Evolutionary conservation across 2,329 filamentous ascomycete species (phyloP), one percentile per base, ranked within the genome.

Genomic region (Proliferodiscus dingleyae): DNA sequence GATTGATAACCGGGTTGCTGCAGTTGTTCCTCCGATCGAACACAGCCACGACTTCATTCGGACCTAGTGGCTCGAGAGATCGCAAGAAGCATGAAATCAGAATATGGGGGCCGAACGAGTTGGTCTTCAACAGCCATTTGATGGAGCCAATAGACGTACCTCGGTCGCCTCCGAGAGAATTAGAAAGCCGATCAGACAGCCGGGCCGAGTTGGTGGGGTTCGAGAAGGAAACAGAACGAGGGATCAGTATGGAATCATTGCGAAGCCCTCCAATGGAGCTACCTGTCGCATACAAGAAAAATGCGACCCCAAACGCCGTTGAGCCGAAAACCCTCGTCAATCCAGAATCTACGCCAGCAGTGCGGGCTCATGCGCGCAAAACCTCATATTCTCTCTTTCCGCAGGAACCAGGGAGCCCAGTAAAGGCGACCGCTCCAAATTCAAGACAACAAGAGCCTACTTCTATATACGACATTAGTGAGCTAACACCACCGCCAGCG

Each of bases 21-120:
- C 82, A 86, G 55, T 67, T 87, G 7, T 83, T 85, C 55, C 70
- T 87, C 40, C 76, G 83, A 52, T 80, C 81, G 3, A 83, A 79
- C 52, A 77, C 74, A 11, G 70, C 75, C 10, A 72, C 75, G 10
- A 76, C 76, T 21, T 78, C 81, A 41, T 71, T 74, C 50, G 66
- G 73, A 64, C 45, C 67, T 69, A 39, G 68, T 71, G 64, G 71
- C 71, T 65, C 55, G 58, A 54, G 73, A 73, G 60, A 71, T 68
- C 53, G 72, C 70, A 57, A 70, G 63, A 57, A 73, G 67, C 68
- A 73, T 41, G 67, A 68, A 42, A 71, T 75, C 38, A 66, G 70
- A 26, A 67, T 75, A 42, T 73, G 68, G 54, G 68, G 68, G 30
- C 67, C 69, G 38, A 71, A 58, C 41, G 62, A 65, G 32, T 55